phyloP scores from a whole-genome alignment of 495 filamentous ascomycete species.

The Friedmanniomyces endolithicus region DNA sequence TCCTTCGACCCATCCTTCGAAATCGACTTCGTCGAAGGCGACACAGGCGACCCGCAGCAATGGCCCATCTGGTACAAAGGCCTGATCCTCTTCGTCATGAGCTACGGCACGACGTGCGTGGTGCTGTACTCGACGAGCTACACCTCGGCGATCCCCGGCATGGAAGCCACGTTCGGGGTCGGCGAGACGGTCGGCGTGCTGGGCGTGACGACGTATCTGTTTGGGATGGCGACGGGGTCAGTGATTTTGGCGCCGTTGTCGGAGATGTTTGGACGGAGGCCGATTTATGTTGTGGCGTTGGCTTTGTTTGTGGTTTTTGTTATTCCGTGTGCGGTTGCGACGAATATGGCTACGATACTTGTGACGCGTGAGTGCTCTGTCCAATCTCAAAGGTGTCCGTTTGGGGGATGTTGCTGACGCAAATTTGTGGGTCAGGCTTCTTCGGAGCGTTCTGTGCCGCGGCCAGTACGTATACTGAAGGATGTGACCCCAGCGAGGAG shows the following conservation, averaged over 20 bases:
- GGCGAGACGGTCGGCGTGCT: conserved; percentile 51
- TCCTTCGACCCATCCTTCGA: conserved; percentile 50
- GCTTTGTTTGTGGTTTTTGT: conserved; percentile 51
- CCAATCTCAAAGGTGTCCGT: no score
- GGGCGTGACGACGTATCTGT: conserved; percentile 66
- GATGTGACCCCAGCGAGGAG: no score
- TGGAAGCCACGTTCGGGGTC: conserved; percentile 54
- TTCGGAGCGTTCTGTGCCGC: conserved; percentile 66
- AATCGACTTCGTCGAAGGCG: conserved; percentile 54
- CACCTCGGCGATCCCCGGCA: conserved; percentile 52
- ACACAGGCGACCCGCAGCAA: conserved; percentile 61
- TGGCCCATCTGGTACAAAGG: conserved; percentile 60
- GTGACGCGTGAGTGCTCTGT: conserved; percentile 36
- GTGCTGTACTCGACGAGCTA: conserved; percentile 83
- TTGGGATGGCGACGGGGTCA: conserved; percentile 61
- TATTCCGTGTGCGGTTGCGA: conserved; percentile 58
- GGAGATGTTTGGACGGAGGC: conserved; percentile 67
- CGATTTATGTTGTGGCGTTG: conserved; percentile 56
- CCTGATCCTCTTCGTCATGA: conserved; percentile 50
- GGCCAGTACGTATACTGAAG: no score
- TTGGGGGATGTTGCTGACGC: no score
- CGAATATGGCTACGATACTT: conserved; percentile 50
- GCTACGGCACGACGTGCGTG: conserved; percentile 60
- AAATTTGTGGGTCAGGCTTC: conserved; percentile 30
- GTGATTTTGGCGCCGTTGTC: conserved; percentile 63